Percentiles rank a stretch among this genome's conserved stretches.
phyloP scores from a whole-genome alignment of 306 rosid species.

The Vicia faba region DNA sequence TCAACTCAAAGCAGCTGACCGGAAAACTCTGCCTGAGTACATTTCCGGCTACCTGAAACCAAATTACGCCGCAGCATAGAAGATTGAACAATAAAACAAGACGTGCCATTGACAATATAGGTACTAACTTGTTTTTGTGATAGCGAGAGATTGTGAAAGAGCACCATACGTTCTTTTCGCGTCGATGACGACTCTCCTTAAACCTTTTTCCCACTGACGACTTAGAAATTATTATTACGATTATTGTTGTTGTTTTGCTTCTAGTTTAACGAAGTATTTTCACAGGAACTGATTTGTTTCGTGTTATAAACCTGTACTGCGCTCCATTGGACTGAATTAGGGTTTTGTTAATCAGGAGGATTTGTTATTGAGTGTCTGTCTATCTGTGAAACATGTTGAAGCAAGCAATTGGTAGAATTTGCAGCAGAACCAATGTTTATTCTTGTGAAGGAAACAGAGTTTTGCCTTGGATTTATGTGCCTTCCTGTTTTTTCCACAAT shows the following conservation, averaged over 20 bases:
- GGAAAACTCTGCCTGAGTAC: no score
- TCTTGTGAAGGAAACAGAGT: slow-evolving; percentile 47
- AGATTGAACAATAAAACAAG: no score
- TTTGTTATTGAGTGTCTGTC: slow-evolving; percentile 2
- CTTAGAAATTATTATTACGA: neutral
- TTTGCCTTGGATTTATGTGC: slow-evolving; percentile 53
- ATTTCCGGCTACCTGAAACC: no score
- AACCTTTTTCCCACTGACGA: neutral
- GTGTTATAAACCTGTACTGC: neutral
- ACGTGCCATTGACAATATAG: no score
- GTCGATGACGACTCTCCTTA: neutral
- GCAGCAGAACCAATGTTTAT: slow-evolving; percentile 43
- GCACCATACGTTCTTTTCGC: no score
- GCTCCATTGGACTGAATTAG: neutral
- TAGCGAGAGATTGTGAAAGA: no score
- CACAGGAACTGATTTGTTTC: neutral
- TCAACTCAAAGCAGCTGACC: no score
- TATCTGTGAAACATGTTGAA: slow-evolving; percentile 58
- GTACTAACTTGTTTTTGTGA: no score
- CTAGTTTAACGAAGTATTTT: slow-evolving; percentile 9
- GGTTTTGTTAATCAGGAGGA: slow-evolving; percentile 17
- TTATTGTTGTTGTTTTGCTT: neutral
- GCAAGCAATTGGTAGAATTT: slow-evolving; percentile 52
- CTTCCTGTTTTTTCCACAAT: slow-evolving; percentile 52
- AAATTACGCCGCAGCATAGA: no score